Percentiles rank a stretch among this genome's conserved stretches.
Evolutionary conservation across 2,329 filamentous ascomycete genomes (phyloP).

Genomic region (Monosporascus sp.): DNA sequence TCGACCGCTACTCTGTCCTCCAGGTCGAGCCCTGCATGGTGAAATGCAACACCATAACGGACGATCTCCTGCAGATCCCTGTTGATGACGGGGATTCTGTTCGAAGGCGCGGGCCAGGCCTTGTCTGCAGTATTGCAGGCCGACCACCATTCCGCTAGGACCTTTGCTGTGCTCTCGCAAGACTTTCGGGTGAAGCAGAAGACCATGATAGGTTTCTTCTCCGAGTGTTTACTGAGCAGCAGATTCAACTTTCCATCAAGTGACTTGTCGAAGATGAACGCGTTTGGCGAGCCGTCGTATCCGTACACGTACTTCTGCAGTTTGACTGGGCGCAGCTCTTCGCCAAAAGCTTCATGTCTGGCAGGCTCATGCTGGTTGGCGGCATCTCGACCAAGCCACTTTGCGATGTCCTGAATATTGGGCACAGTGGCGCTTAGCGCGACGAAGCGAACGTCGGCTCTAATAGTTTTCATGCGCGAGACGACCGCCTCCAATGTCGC

Average conservation of each 20-base stretch:
- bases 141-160: slow-evolving; percentile 62
- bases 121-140: slow-evolving; percentile 44
- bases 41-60: slow-evolving; percentile 64
- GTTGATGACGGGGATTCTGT: slow-evolving; percentile 46
- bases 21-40: slow-evolving; percentile 69
- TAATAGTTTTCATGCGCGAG: slow-evolving; percentile 79
- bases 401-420: slow-evolving; percentile 73
- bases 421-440: slow-evolving; percentile 80
- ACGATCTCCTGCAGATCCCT: slow-evolving; percentile 51
- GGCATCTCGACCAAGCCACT: slow-evolving; percentile 68
- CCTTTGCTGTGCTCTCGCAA: slow-evolving; percentile 60
- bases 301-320: slow-evolving; percentile 74
- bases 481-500: slow-evolving; percentile 80
- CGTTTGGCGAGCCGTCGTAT: slow-evolving; percentile 58
- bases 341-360: slow-evolving; percentile 63
- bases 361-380: slow-evolving; percentile 59
- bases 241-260: slow-evolving; percentile 62
- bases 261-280: slow-evolving; percentile 70
- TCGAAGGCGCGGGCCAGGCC: slow-evolving; percentile 58
- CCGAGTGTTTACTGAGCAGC: slow-evolving; percentile 61
- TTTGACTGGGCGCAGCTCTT: slow-evolving; percentile 74
- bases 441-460: slow-evolving; percentile 70
- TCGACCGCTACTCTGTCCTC: slow-evolving; percentile 64
- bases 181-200: slow-evolving; percentile 77
- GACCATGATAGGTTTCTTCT: slow-evolving; percentile 72